Evolutionary conservation across 768 basidiomycete genomes (phyloP).

Genomic region (Megacollybia marginata): DNA sequence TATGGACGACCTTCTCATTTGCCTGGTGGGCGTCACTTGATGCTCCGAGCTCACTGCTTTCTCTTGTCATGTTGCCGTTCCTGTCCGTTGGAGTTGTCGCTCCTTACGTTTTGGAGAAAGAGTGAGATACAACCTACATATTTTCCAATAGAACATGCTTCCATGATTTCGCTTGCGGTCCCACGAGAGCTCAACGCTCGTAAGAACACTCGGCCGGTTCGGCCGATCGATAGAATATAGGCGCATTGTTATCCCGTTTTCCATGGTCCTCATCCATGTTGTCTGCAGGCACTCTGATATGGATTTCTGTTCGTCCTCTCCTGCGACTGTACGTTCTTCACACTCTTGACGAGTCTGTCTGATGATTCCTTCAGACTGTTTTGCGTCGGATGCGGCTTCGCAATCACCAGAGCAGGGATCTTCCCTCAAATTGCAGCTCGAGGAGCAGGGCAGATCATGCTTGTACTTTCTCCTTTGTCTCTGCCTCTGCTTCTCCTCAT

Average conservation of each 20-base stretch:
- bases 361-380: constrained; percentile 25
- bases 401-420: constrained; percentile 35
- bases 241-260: no score
- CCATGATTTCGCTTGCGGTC: no score
- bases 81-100: neutral
- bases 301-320: constrained; percentile 39
- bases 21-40: constrained; percentile 23
- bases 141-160: no score
- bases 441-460: constrained; percentile 39
- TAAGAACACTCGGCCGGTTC: no score
- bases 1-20: constrained; percentile 46
- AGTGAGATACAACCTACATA: no score
- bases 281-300: constrained; percentile 29
- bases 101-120: neutral
- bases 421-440: constrained; percentile 35
- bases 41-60: neutral
- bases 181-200: no score
- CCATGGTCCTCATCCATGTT: constrained; percentile 7
- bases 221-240: no score
- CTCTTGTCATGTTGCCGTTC: neutral
- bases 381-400: constrained; percentile 33
- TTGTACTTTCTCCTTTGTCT: constrained; percentile 26
- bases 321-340: constrained; percentile 30
- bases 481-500: neutral
- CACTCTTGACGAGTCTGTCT: neutral